Base-by-base conservation (phyloP, 2,329 filamentous ascomycete genomes). In the Onygenales sp. region DNA sequence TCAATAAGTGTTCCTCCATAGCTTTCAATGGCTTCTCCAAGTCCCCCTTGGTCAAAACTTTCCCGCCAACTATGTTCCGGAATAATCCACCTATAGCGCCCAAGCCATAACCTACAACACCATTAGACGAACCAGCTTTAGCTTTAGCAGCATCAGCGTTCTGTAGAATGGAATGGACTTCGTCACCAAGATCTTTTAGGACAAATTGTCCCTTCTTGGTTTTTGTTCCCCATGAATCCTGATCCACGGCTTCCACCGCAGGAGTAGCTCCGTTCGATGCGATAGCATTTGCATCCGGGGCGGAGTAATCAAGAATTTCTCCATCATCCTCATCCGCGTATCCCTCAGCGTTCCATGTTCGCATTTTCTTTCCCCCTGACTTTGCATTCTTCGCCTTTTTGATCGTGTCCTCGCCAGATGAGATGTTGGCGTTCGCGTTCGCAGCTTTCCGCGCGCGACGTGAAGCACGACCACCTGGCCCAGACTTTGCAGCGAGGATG, bases 1-100 rank as follows among this genome's bases (percentile, higher is more conserved):
- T 85, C 55, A 98, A 73, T 6, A 98, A 77, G 68, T 97, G 92
- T 54, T 95, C 89, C 67, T 96, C 89, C 89, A 98, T 96, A 34
- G 86, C 87, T 71, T 92, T 93, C 74, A 98, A 84, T 2, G 93
- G 88, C 68, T 94, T 95, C 57, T 89, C 86, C 21, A 98, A 79
- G 64, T 97, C 92, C 59, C 87, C 82, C 67, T 90, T 88, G 1
- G 89, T 94, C 63, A 98, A 74, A 0, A 86, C 88, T 76, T 96
- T 96, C 58, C 94, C 93, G 52, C 93, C 93, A 0, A 98, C 86
- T 40, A 98, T 86, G 66, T 96, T 97, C 59, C 89, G 84, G 76
- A 98, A 95, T 53, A 97, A 81, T 14, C 89, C 88, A 52, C 88
- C 85, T 58, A 97, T 87, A 11, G 88, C 87, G 65, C 83, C 89